Evolutionary conservation across 1,284 basidiomycete genomes (phyloP).

Genomic region (Ustilago hordei): DNA sequence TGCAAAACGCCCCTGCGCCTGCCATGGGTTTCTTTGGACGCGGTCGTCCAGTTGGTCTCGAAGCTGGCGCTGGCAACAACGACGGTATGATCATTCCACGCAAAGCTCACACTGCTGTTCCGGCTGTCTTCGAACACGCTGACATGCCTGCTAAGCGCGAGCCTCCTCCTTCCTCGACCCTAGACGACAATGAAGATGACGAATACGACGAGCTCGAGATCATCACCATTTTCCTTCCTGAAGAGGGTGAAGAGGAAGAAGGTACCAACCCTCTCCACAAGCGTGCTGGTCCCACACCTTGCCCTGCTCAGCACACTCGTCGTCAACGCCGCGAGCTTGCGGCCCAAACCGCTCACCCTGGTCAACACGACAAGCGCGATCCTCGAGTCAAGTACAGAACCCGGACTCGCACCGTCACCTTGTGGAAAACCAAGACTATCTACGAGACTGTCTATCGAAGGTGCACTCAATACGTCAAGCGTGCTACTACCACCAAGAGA

Average conservation of each 20-base stretch:
- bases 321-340: slow-evolving; percentile 14
- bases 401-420: slow-evolving; percentile 18
- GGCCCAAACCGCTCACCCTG: slow-evolving; percentile 17
- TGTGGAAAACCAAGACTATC: slow-evolving; percentile 35
- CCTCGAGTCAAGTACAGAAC: slow-evolving; percentile 16
- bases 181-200: slow-evolving; percentile 27
- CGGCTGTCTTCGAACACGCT: slow-evolving; percentile 24
- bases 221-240: slow-evolving; percentile 46
- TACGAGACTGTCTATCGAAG: slow-evolving; percentile 37
- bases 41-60: slow-evolving; percentile 4
- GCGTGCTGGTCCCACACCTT: slow-evolving; percentile 40
- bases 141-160: slow-evolving; percentile 10
- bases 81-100: slow-evolving; percentile 2
- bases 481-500: slow-evolving; percentile 6
- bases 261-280: slow-evolving; percentile 16
- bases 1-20: slow-evolving; percentile 27
- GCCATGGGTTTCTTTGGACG: slow-evolving; percentile 27
- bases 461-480: slow-evolving; percentile 28
- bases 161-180: neutral
- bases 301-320: slow-evolving; percentile 33
- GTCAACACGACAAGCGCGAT: slow-evolving; percentile 27
- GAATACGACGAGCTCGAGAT: slow-evolving; percentile 47
- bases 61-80: slow-evolving; percentile 4
- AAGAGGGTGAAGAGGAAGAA: slow-evolving; percentile 14
- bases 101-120: slow-evolving; percentile 9